phyloP scores from a whole-genome alignment of 1,284 basidiomycete species.

The Tremellales sp. region DNA sequence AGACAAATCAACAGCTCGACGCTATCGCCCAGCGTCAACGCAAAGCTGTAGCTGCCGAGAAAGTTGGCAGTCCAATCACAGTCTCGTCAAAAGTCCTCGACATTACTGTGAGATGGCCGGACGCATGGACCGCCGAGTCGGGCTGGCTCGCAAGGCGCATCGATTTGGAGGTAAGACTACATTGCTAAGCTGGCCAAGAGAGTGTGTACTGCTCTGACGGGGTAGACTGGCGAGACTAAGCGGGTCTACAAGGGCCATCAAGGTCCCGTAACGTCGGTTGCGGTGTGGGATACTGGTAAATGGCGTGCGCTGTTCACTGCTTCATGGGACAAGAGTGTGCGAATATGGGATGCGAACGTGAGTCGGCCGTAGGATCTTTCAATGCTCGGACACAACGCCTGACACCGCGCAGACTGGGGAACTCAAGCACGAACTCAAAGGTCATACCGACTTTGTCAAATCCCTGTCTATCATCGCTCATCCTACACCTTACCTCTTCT shows the following conservation, averaged over 20 bases:
- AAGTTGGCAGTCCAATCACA: constrained; percentile 70
- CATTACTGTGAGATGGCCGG: constrained; percentile 60
- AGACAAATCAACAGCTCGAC: constrained; percentile 68
- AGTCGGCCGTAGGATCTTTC: constrained; percentile 32
- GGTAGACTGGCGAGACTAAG: constrained; percentile 69
- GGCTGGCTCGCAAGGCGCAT: constrained; percentile 67
- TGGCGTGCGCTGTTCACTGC: constrained; percentile 62
- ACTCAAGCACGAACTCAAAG: constrained; percentile 65
- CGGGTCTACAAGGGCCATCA: constrained; percentile 74
- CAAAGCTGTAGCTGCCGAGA: constrained; percentile 68
- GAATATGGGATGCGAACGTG: constrained; percentile 73
- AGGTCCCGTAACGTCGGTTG: constrained; percentile 78
- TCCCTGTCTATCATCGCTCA: constrained; percentile 60
- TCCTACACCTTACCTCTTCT: constrained; percentile 61
- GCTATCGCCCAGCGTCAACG: constrained; percentile 62
- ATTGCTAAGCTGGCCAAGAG: neutral
- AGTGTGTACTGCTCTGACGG: neutral
- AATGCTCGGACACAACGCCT: constrained; percentile 3
- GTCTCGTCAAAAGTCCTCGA: constrained; percentile 69
- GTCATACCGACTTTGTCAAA: constrained; percentile 85
- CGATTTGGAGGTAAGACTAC: constrained; percentile 69
- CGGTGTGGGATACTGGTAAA: constrained; percentile 52
- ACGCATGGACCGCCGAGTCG: constrained; percentile 82
- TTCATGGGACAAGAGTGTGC: constrained; percentile 89
- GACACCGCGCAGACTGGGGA: constrained; percentile 60